These are phyloP conservation scores for Boletus reticulatus DNA, from an alignment of 768 basidiomycete species.

Conservation along the genomic window DNA sequence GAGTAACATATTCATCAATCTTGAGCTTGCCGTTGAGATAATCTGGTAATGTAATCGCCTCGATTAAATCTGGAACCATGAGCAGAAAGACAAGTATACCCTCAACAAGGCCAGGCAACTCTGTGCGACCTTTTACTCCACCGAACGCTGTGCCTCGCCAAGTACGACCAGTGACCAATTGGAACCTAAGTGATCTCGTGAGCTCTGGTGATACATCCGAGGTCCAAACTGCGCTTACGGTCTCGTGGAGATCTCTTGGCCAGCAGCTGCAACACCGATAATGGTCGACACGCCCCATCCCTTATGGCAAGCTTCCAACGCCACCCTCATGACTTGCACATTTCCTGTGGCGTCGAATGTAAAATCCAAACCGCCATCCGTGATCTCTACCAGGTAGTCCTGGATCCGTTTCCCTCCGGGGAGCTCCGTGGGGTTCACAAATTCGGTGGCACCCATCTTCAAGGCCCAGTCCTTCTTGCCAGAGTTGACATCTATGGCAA, in stretches of 20 bases:
- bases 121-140: slow-evolving; percentile 96
- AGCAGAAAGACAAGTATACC: slow-evolving; percentile 41
- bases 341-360: slow-evolving; percentile 98
- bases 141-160: slow-evolving; percentile 98
- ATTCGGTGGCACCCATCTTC: slow-evolving; percentile 95
- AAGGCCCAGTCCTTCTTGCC: slow-evolving; percentile 83
- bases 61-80: not conserved
- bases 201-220: not conserved
- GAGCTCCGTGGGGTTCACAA: slow-evolving; percentile 77
- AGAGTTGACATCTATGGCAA: slow-evolving; percentile 90
- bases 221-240: slow-evolving; percentile 50
- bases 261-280: slow-evolving; percentile 96
- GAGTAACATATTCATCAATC: slow-evolving; percentile 96
- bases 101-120: slow-evolving; percentile 90
- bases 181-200: slow-evolving; percentile 40
- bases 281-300: slow-evolving; percentile 97
- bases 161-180: slow-evolving; percentile 78
- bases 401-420: slow-evolving; percentile 83
- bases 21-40: slow-evolving; percentile 80
- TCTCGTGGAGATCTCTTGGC: slow-evolving; percentile 89
- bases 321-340: slow-evolving; percentile 90
- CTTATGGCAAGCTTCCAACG: slow-evolving; percentile 98
- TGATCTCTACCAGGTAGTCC: slow-evolving; percentile 86
- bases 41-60: slow-evolving; percentile 42
- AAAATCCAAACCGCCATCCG: slow-evolving; percentile 95